Percentiles rank a stretch among this genome's conserved stretches.
Conservation (phyloP, 2,329 filamentous ascomycete genomes). For the Verticillium isaacii region DNA sequence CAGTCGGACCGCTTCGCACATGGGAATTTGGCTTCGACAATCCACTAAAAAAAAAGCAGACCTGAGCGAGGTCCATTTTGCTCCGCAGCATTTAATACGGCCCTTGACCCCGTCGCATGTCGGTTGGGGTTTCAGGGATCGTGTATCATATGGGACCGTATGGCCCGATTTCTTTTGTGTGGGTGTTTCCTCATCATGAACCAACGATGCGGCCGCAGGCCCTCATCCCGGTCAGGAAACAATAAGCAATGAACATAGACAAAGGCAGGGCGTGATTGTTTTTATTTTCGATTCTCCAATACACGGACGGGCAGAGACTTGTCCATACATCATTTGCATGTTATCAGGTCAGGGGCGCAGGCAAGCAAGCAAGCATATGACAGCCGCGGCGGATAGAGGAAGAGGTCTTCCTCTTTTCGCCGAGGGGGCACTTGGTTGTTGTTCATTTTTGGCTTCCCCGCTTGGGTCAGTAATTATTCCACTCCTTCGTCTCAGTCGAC, state of each 20-base stretch:
- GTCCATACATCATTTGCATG: neutral
- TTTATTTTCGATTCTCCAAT: constrained; percentile 8
- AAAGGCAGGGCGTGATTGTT: constrained; percentile 6
- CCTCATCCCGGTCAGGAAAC: neutral
- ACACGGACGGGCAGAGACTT: constrained; percentile 6
- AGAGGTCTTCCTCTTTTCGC: neutral
- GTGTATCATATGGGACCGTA: neutral
- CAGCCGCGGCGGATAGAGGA: neutral
- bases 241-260: constrained; percentile 15
- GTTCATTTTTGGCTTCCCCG: neutral
- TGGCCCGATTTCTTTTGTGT: constrained; percentile 9
- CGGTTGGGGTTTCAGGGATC: neutral
- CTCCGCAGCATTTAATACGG: neutral
- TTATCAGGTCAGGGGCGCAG: neutral
- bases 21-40: neutral
- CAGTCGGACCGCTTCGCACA: no score
- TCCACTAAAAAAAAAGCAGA: neutral
- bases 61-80: neutral
- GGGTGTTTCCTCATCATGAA: neutral
- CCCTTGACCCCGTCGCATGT: neutral
- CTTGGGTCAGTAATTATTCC: neutral
- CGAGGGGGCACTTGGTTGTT: neutral
- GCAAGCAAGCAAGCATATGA: neutral
- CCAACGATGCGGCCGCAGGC: neutral
- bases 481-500: neutral